Conservation (phyloP, 2,329 filamentous ascomycete species). For the Pseudonectria buxi region DNA sequence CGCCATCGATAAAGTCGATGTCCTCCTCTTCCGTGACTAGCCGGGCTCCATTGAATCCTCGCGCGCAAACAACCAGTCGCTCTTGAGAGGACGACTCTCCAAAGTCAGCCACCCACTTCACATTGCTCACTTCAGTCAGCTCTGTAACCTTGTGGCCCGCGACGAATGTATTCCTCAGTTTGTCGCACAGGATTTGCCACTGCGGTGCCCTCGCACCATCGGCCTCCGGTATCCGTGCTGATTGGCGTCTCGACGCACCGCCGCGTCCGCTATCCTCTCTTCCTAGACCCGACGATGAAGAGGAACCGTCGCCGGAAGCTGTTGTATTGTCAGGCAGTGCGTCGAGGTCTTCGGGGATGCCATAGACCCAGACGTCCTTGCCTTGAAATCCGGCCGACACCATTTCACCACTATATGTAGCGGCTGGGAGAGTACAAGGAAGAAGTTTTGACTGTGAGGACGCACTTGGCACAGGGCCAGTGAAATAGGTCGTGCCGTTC, state of each 20-base stretch:
- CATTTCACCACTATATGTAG: conserved; percentile 63
- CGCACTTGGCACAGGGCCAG: conserved; percentile 54
- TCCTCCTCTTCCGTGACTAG: conserved; percentile 61
- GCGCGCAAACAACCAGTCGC: conserved; percentile 63
- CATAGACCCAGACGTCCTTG: conserved; percentile 71
- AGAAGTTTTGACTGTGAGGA: conserved; percentile 50
- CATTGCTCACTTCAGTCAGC: conserved; percentile 57
- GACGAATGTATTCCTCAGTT: conserved; percentile 62
- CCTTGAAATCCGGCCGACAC: conserved; percentile 68
- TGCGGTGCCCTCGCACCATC: conserved; percentile 45
- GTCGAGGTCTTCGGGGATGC: conserved; percentile 66
- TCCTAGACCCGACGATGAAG: conserved; percentile 19
- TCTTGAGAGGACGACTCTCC: conserved; percentile 43
- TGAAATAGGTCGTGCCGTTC: conserved; percentile 74
- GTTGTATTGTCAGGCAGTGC: conserved; percentile 42
- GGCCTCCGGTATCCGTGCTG: conserved; percentile 22
- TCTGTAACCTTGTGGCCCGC: conserved; percentile 59
- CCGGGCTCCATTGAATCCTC: conserved; percentile 56
- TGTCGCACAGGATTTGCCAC: conserved; percentile 64
- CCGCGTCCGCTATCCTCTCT: conserved; percentile 26
- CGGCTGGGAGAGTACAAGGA: conserved; percentile 63
- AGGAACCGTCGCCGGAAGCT: conserved; percentile 14
- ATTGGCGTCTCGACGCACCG: conserved; percentile 25
- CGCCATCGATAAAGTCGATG: conserved; percentile 71
- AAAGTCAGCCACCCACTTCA: conserved; percentile 63